Conservation (phyloP, 176 grass and related monocot genomes). For the Paspalum vaginatum region DNA sequence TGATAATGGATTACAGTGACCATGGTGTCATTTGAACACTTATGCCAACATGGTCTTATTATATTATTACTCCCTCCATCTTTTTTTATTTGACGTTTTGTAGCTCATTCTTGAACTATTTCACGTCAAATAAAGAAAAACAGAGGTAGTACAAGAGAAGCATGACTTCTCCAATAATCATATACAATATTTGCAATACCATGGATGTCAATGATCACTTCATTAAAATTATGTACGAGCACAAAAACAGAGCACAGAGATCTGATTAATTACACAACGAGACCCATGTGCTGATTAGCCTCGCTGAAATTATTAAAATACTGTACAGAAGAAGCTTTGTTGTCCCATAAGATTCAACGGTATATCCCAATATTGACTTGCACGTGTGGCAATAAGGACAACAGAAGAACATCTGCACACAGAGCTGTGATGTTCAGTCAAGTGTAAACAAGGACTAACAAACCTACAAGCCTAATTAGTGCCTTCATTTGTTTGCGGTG, state of each 20-base stretch:
- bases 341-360: slow-evolving; percentile 2
- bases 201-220: not conserved
- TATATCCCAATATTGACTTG: not conserved
- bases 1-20: not conserved
- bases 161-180: not conserved
- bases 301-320: not conserved
- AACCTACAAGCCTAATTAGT: not conserved
- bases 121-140: too few species aligned
- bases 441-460: not conserved
- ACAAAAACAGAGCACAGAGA: not conserved
- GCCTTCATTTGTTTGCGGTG: not conserved
- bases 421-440: not conserved
- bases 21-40: slow-evolving; percentile 17
- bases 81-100: too few species aligned
- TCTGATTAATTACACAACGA: not conserved
- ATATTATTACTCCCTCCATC: not conserved
- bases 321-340: not conserved
- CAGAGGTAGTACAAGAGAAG: not conserved
- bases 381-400: not conserved
- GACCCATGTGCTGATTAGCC: not conserved
- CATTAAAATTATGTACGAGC: not conserved
- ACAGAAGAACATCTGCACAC: slow-evolving; percentile 4
- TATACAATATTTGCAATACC: not conserved
- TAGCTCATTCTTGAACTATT: too few species aligned
- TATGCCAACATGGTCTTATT: slow-evolving; percentile 8